Evolutionary conservation across 2,329 filamentous ascomycete genomes (phyloP).

Genomic region (Dryadomyces quercivorus): DNA sequence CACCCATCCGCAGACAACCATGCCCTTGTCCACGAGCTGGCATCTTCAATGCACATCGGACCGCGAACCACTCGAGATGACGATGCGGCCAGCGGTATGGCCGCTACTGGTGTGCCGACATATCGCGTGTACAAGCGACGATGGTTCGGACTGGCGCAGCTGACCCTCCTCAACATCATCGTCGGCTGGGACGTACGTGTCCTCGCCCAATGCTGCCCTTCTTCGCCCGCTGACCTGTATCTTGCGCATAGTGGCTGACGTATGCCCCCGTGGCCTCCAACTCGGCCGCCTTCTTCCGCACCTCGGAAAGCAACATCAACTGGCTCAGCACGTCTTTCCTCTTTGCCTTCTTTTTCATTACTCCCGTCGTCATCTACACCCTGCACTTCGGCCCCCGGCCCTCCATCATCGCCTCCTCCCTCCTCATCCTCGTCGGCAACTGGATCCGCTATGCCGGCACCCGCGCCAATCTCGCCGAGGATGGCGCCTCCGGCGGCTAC

Average conservation of each 20-base stretch:
- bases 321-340: slow-evolving; percentile 86
- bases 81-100: neutral
- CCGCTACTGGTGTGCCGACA: neutral
- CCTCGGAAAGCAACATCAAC: slow-evolving; percentile 68
- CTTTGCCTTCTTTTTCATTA: slow-evolving; percentile 65
- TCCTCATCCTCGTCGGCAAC: slow-evolving; percentile 69
- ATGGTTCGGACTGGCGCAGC: slow-evolving; percentile 75
- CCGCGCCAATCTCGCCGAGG: slow-evolving; percentile 18
- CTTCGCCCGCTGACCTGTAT: neutral
- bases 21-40: too few species aligned
- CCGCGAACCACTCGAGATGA: neutral
- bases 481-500: slow-evolving; percentile 31
- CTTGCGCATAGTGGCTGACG: slow-evolving; percentile 92
- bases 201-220: neutral
- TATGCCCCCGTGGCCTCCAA: slow-evolving; percentile 73
- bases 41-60: neutral
- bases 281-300: slow-evolving; percentile 62
- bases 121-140: slow-evolving; percentile 59
- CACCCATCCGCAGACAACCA: too few species aligned
- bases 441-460: slow-evolving; percentile 81
- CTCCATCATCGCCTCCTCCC: slow-evolving; percentile 61
- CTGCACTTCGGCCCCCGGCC: slow-evolving; percentile 70
- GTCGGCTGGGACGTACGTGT: slow-evolving; percentile 86
- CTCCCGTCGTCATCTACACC: slow-evolving; percentile 62
- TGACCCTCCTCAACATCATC: slow-evolving; percentile 82